Evolutionary conservation across 2,329 filamentous ascomycete species (phyloP).

Genomic region (Alternaria brassicicola): DNA sequence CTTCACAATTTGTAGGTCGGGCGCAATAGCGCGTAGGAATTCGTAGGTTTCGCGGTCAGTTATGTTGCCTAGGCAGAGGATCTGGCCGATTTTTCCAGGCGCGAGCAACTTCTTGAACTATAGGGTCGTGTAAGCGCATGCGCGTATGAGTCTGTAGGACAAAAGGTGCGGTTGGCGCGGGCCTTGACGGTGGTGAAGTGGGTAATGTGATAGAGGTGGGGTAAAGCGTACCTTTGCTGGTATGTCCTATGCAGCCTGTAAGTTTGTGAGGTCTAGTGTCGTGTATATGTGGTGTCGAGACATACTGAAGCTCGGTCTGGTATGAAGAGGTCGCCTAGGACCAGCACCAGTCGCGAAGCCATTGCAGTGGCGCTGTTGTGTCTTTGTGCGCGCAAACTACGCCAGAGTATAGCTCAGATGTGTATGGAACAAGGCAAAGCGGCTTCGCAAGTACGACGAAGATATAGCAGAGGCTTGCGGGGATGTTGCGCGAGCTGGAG

Average conservation of each 20-base stretch:
- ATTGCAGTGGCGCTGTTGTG: slow-evolving; percentile 31
- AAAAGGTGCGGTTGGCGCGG: not conserved
- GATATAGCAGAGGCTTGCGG: not conserved
- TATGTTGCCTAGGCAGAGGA: slow-evolving; percentile 64
- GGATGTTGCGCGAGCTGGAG: slow-evolving; percentile 13
- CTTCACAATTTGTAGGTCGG: slow-evolving; percentile 72
- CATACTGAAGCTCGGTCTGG: slow-evolving; percentile 51
- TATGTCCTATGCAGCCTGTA: slow-evolving; percentile 50
- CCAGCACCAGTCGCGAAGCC: slow-evolving; percentile 51
- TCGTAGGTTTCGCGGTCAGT: slow-evolving; percentile 63
- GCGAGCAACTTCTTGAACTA: slow-evolving; percentile 62
- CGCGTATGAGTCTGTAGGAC: not conserved
- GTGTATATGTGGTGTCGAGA: slow-evolving; percentile 6
- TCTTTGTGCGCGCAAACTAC: not conserved
- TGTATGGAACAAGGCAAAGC: not conserved
- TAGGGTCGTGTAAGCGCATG: slow-evolving; percentile 8
- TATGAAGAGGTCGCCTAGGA: slow-evolving; percentile 53
- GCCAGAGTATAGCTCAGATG: not conserved
- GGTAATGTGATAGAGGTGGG: not conserved
- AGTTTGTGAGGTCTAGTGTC: slow-evolving; percentile 44
- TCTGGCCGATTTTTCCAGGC: slow-evolving; percentile 64
- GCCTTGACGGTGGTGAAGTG: not conserved
- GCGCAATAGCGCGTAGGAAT: slow-evolving; percentile 61
- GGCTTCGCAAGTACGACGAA: not conserved
- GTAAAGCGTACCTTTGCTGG: slow-evolving; percentile 47